Evolutionary conservation across 441 rosid species (phyloP).

Genomic region (Gossypium davidsonii): DNA sequence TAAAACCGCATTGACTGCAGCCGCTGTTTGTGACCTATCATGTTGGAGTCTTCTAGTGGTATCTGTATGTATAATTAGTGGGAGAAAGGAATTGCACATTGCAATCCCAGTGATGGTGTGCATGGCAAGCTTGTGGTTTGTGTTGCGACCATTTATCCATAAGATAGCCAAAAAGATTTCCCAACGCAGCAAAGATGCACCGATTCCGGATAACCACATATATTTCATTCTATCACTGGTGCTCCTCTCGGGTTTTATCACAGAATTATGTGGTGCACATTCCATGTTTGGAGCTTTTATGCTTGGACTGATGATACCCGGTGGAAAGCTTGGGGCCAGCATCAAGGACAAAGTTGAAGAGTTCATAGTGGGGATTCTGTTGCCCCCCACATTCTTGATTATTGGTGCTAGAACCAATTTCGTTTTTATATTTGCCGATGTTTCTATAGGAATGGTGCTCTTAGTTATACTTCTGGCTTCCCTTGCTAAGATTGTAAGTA

Average conservation of each 20-base stretch:
- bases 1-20: constrained; percentile 19
- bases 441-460: not conserved
- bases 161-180: constrained; percentile 19
- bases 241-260: constrained; percentile 29
- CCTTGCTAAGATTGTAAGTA: constrained; percentile 25
- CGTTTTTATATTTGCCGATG: accelerated
- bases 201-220: constrained; percentile 18
- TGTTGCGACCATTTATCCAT: constrained; percentile 28
- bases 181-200: not conserved
- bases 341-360: constrained; percentile 34
- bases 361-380: constrained; percentile 23
- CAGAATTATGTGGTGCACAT: constrained; percentile 40
- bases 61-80: constrained; percentile 16
- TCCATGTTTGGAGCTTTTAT: constrained; percentile 45
- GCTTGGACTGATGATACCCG: constrained; percentile 40
- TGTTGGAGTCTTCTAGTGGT: constrained; percentile 22
- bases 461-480: constrained; percentile 8
- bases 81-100: not conserved
- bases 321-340: constrained; percentile 26
- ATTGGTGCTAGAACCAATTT: constrained; percentile 23
- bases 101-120: constrained; percentile 14
- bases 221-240: constrained; percentile 28
- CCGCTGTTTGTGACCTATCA: constrained; percentile 20
- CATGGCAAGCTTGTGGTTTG: constrained; percentile 22
- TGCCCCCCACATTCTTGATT: constrained; percentile 25